Percentiles rank a stretch among this genome's conserved stretches.
phyloP scores from a whole-genome alignment of 1,139 yeast genomes.

The Suhomyces bokatorum region DNA sequence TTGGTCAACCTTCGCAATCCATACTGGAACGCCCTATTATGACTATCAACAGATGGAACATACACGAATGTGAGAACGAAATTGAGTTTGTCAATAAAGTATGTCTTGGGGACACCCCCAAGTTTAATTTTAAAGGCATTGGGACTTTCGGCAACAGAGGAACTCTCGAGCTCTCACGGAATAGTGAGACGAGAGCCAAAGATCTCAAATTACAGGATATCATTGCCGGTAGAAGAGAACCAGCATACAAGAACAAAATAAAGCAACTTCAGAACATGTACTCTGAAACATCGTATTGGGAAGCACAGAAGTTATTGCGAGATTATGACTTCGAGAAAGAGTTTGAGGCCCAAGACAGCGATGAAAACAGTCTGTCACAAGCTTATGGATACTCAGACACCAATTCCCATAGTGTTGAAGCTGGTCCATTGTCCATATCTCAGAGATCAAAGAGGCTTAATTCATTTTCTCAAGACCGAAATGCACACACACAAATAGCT shows the following conservation, averaged over 20 bases:
- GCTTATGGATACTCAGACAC: neutral
- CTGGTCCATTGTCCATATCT: neutral
- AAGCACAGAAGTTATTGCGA: constrained; percentile 1
- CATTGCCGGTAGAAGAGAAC: constrained; percentile 29
- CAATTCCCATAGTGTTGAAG: neutral
- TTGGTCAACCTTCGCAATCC: constrained; percentile 23
- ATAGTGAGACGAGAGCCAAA: constrained; percentile 11
- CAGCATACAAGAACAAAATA: constrained; percentile 23
- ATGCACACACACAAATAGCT: too few species aligned
- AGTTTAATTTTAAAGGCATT: constrained; percentile 16
- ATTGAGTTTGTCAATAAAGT: constrained; percentile 18
- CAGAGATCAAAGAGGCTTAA: too few species aligned
- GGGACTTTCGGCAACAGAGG: constrained; percentile 8
- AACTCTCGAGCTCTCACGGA: constrained; percentile 1
- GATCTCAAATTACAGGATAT: constrained; percentile 27
- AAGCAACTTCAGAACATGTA: constrained; percentile 22
- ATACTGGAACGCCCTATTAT: constrained; percentile 22
- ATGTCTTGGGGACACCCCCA: neutral
- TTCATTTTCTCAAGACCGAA: too few species aligned
- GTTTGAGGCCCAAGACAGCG: constrained; percentile 4
- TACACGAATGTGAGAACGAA: constrained; percentile 34
- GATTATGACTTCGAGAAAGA: constrained; percentile 1
- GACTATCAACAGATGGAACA: constrained; percentile 37
- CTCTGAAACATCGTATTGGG: constrained; percentile 3
- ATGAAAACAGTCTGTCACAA: constrained; percentile 2